Conservation (phyloP, 306 rosid genomes). For the Glycyrrhiza uralensis region DNA sequence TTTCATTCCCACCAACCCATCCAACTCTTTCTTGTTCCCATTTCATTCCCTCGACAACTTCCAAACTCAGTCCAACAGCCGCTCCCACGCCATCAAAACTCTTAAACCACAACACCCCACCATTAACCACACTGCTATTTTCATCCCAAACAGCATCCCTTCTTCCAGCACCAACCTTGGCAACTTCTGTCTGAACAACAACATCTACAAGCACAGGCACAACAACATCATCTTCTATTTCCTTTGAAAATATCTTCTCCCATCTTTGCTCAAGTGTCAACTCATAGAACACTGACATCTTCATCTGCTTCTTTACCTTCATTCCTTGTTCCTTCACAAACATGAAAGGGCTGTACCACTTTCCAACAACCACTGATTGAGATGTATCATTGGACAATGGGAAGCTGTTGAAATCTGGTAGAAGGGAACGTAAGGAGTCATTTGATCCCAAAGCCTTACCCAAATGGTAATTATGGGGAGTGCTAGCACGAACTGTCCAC, state of each 20-base stretch:
- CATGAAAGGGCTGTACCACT: conserved; percentile 60
- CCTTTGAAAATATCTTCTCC: conserved; percentile 37
- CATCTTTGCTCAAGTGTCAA: conserved; percentile 55
- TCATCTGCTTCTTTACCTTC: conserved; percentile 31
- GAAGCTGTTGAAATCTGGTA: conserved; percentile 33
- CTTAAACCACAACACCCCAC: conserved; percentile 34
- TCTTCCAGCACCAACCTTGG: conserved; percentile 26
- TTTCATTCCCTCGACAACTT: conserved; percentile 20
- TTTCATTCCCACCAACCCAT: too few relatives aligned
- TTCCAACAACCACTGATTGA: conserved; percentile 34
- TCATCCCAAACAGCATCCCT: conserved; percentile 23
- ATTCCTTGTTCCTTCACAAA: conserved; percentile 46
- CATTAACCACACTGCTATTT: neutral
- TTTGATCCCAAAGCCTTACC: conserved; percentile 47
- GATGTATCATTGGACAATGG: conserved; percentile 2
- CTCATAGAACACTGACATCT: conserved; percentile 35
- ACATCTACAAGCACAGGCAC: conserved; percentile 43
- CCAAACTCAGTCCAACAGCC: conserved; percentile 28
- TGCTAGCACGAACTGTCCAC: conserved; percentile 24
- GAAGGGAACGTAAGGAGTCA: conserved; percentile 18
- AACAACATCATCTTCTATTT: neutral
- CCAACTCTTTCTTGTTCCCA: too few relatives aligned
- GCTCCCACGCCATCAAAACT: conserved; percentile 29
- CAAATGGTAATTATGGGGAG: conserved; percentile 29
- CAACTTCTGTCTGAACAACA: conserved; percentile 29